A percentile compares a stretch with the other conserved stretches of the same genome.
Conservation (phyloP, 2,329 filamentous ascomycete genomes). For the Ophiostoma pallidulum region DNA sequence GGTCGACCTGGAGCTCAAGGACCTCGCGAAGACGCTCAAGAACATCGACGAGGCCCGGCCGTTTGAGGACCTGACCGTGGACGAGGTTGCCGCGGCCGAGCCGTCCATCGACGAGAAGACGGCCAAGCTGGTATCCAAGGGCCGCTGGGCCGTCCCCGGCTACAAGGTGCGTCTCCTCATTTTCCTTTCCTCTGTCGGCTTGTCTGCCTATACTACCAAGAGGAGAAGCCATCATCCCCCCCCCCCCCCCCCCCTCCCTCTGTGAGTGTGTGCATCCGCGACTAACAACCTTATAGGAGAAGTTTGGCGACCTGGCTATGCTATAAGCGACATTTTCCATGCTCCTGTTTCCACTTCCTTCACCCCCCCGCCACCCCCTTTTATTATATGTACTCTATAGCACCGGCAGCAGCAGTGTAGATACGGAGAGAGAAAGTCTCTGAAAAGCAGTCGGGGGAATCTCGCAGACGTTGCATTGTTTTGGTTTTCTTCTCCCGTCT, state of each 20-base stretch:
- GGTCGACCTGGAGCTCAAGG: conserved; percentile 89
- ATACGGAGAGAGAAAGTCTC: conserved; percentile 36
- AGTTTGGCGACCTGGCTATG: conserved; percentile 94
- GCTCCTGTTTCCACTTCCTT: conserved; percentile 25
- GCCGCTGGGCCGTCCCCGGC: conserved; percentile 94
- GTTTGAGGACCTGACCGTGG: conserved; percentile 95
- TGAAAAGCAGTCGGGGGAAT: neutral
- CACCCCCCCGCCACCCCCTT: conserved; percentile 27
- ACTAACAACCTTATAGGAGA: conserved; percentile 65
- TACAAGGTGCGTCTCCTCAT: conserved; percentile 72
- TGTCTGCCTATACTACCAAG: neutral
- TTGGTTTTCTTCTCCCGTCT: neutral
- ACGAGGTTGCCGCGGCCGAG: conserved; percentile 87
- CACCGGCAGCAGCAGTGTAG: conserved; percentile 51
- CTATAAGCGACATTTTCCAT: conserved; percentile 56
- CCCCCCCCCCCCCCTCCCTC: neutral
- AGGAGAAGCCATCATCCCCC: no score
- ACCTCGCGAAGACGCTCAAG: conserved; percentile 86
- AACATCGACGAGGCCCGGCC: conserved; percentile 95
- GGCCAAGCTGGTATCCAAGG: conserved; percentile 87
- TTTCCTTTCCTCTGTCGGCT: neutral
- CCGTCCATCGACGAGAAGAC: conserved; percentile 98
- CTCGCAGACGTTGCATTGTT: conserved; percentile 1
- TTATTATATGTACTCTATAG: conserved; percentile 52
- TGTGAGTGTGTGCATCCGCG: conserved; percentile 1